Base-by-base conservation (phyloP, 2,329 filamentous ascomycete species). In the Talaromyces sp. region DNA sequence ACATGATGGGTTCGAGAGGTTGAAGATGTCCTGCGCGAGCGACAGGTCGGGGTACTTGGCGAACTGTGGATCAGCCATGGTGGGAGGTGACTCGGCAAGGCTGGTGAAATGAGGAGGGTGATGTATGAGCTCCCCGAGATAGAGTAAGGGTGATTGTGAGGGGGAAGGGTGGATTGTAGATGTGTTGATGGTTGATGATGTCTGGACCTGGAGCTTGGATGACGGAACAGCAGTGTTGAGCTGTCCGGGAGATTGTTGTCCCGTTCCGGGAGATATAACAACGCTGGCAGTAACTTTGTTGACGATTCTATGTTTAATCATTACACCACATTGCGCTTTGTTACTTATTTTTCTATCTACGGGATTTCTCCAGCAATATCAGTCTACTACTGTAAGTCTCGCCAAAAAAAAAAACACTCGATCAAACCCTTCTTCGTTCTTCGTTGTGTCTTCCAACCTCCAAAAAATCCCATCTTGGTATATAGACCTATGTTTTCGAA, bases 11-110 rank as follows among this genome's bases (percentile, higher is more conserved):
- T 87, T 88, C 69, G 86, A 86, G 75, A 89, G 81, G 73, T 86
- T 85, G 82, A 89, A 89, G 79, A 89, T 86, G 79, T 87, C 82
- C 80, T 89, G 87, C 64, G 87, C 84, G 73, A 89, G 83, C 68
- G 84, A 79, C 73, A 89, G 86, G 75, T 87, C 81, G 62, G 87
- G 87, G 72, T 85, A 88, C 76, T 85, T 86, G 71, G 86, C 83
- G 77, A 87, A 89, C 74, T 88, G 87, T 69, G 86, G 86, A 76
- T 89, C 87, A 72, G 87, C 82, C 82, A 84, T 88, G 80, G 80
- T 86, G 71, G 67, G 79, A 70, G 69, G 57, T 27, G 64, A 65
- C 58, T 54, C 63, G 66, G 49, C 7, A 22, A 22, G 19, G 22
- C 52, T 22, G 3, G 14, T 24, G 8, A 10, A 56, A 22, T 24